Base-by-base conservation (phyloP, 1,284 basidiomycete genomes). In the Cystobasidium pallidum region DNA sequence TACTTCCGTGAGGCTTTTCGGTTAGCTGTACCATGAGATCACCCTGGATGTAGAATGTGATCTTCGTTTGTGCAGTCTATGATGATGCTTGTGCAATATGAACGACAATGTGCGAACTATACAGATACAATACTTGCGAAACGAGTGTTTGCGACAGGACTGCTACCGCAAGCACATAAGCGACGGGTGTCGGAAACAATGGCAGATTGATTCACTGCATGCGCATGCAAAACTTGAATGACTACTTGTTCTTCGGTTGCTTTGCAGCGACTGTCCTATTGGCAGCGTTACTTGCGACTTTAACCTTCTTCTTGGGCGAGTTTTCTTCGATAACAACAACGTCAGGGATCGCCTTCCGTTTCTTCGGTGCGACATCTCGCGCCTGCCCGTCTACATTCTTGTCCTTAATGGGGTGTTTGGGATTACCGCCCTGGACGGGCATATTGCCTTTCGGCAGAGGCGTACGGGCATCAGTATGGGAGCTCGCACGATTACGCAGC, bases 291-390 rank as follows among this genome's bases (percentile, higher is more conserved):
- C 19, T 34, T 36, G 54, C 24, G 1, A 21, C 30, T 26, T 61
- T 61, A 24, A 8, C 21, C 41, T 61, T 61, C 58, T 61, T 61
- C 21, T 61, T 61, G 8, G 58, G 58, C 1, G 58, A 61, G 3
- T 11, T 26, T 21, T 61, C 58, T 13, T 61, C 58, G n/a, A 45
- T 15, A 4, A 61, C 58, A 17, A 45, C 26, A 13, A 43, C 39
- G 15, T 61, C 58, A 17, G 58, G 58, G 11, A 41, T 34, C 15
- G 3, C 21, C 26, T 61, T 61, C 19, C 58, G 7, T 24, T 61
- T 61, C 39, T 61, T 61, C 13, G 19, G 21, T 39, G 58, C 17
- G 10, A n/a, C 58, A 8, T 57, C 34, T 7, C 32, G 32, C 19
- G 39, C 8, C 8, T 61, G 54, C n/a, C 55, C 55, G 19, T 45